Percentiles rank a stretch among this genome's conserved stretches.
These are phyloP conservation scores for Berberis thunbergii DNA, from an alignment of 164 flowering plant species.

Conservation along the genomic window DNA sequence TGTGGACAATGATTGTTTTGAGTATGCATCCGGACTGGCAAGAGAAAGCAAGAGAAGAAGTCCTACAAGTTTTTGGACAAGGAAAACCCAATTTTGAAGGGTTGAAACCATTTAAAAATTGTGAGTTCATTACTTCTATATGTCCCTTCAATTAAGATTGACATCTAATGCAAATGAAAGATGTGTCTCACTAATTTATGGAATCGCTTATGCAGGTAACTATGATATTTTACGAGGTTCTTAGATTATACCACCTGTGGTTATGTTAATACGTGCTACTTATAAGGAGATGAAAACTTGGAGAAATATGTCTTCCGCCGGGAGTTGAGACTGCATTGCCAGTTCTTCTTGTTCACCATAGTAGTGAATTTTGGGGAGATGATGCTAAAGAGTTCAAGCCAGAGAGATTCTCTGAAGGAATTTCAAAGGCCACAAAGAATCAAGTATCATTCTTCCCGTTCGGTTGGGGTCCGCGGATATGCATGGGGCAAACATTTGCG, in stretches of 20 bases:
- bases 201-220: conserved; percentile 1
- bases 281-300: conserved; percentile 5
- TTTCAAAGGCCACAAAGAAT: conserved; percentile 8
- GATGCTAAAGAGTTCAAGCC: conserved; percentile 12
- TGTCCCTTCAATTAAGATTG: too few relatives aligned
- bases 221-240: conserved; percentile 11
- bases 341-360: conserved; percentile 5
- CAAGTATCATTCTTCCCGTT: conserved; percentile 6
- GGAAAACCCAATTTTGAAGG: too few relatives aligned
- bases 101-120: too few relatives aligned
- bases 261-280: neutral
- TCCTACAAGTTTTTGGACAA: too few relatives aligned
- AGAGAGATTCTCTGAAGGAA: conserved; percentile 8
- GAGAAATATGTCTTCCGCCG: conserved; percentile 4
- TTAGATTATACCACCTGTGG: conserved; percentile 6
- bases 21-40: too few relatives aligned
- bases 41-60: too few relatives aligned
- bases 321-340: conserved; percentile 1
- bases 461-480: conserved; percentile 6
- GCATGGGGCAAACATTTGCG: conserved; percentile 3
- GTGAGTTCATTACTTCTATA: too few relatives aligned
- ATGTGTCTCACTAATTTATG: too few relatives aligned
- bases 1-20: too few relatives aligned
- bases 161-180: too few relatives aligned
- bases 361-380: conserved; percentile 11